Percentiles rank a stretch among this genome's conserved stretches.
Conservation (phyloP, 2,329 filamentous ascomycete species). For the Fonsecaea nubica region DNA sequence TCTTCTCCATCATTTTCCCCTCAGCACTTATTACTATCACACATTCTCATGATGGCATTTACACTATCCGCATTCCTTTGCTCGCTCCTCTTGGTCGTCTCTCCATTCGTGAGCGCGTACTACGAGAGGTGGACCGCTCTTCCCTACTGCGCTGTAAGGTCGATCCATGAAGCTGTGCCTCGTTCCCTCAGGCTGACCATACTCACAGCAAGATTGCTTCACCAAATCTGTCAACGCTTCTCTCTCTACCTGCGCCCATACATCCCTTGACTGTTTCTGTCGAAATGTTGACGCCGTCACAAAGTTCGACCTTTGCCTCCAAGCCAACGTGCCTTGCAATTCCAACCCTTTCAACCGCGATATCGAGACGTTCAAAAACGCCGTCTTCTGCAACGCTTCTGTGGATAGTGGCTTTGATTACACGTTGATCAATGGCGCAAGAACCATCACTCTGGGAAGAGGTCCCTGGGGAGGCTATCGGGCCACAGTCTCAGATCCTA, state of each 20-base stretch:
- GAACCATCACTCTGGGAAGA: slow-evolving; percentile 3
- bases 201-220: slow-evolving; percentile 15
- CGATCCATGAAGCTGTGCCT: neutral
- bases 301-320: slow-evolving; percentile 7
- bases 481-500: neutral
- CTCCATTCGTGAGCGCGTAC: neutral
- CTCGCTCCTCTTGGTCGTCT: neutral
- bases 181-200: neutral
- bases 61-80: neutral
- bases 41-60: neutral
- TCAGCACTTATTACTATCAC: neutral
- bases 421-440: neutral
- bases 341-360: slow-evolving; percentile 4
- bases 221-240: slow-evolving; percentile 11
- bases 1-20: neutral
- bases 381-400: slow-evolving; percentile 8
- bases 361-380: slow-evolving; percentile 5
- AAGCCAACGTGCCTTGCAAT: neutral
- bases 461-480: neutral
- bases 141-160: slow-evolving; percentile 19
- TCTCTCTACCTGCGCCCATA: slow-evolving; percentile 1
- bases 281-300: neutral
- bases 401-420: slow-evolving; percentile 9
- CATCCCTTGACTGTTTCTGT: slow-evolving; percentile 9
- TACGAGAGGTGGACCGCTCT: slow-evolving; percentile 10